Percentiles rank a stretch among this genome's conserved stretches.
Conservation (phyloP, 202 grass and related monocot genomes). For the Panicum virgatum region DNA sequence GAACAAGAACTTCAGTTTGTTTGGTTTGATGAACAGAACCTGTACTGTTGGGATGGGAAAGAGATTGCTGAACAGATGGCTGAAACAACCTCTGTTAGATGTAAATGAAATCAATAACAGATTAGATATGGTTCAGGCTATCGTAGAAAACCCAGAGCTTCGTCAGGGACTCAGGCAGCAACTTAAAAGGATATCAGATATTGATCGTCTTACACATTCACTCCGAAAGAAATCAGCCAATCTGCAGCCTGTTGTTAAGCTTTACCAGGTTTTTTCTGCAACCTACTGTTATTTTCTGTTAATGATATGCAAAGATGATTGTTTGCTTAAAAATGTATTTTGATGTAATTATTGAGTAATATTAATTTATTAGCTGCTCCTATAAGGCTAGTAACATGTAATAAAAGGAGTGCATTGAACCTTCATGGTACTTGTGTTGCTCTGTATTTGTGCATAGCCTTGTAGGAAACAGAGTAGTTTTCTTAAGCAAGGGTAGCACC, state of each 20-base stretch:
- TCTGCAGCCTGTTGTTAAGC: conserved; percentile 89
- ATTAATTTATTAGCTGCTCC: conserved; percentile 20
- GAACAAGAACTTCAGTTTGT: conserved; percentile 99
- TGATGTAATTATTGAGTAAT: too few species aligned
- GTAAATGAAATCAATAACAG: conserved; percentile 80
- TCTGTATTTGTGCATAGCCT: conserved; percentile 27
- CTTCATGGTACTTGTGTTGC: conserved; percentile 26
- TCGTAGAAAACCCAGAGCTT: conserved; percentile 79
- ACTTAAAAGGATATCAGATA: conserved; percentile 87
- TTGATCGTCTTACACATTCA: conserved; percentile 67
- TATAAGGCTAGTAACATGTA: conserved; percentile 29
- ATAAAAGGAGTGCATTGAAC: conserved; percentile 2
- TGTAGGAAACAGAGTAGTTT: conserved; percentile 4
- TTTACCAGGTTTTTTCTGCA: conserved; percentile 75
- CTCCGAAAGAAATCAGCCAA: conserved; percentile 69
- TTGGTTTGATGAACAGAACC: conserved; percentile 96
- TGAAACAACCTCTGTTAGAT: conserved; percentile 94
- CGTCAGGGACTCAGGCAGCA: conserved; percentile 77
- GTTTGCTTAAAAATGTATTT: conserved; percentile 29
- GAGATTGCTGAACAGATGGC: conserved; percentile 85
- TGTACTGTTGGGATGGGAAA: conserved; percentile 98
- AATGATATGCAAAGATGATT: conserved; percentile 16
- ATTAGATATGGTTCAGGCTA: conserved; percentile 92
- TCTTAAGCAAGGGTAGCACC: background rate
- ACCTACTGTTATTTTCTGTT: conserved; percentile 32